Evolutionary conservation across 2,329 filamentous ascomycete genomes (phyloP).

Genomic region (Dothideomycetes sp.): DNA sequence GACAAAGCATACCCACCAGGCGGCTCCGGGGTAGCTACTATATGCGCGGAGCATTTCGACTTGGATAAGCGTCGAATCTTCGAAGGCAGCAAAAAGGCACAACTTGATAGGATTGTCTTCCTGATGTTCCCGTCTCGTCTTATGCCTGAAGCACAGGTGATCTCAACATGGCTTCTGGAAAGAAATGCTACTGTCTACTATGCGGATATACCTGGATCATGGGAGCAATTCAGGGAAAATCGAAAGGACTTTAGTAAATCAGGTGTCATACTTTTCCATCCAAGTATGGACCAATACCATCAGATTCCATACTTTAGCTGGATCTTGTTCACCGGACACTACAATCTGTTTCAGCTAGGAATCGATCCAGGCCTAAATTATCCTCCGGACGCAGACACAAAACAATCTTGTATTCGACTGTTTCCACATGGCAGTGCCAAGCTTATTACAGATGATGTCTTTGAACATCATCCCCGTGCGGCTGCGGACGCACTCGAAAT

Average conservation of each 20-base stretch:
- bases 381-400: constrained; percentile 5
- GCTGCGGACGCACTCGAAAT: constrained; percentile 25
- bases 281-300: constrained; percentile 5
- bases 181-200: constrained; percentile 15
- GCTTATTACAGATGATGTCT: constrained; percentile 33
- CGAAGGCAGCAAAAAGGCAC: constrained; percentile 3
- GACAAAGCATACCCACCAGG: background rate
- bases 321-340: background rate
- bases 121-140: constrained; percentile 15
- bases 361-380: background rate
- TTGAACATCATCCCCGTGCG: constrained; percentile 25
- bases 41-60: constrained; percentile 3
- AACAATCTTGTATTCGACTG: constrained; percentile 16
- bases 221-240: constrained; percentile 15
- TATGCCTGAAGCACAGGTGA: constrained; percentile 13
- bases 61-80: constrained; percentile 4
- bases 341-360: constrained; percentile 11
- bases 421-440: constrained; percentile 29
- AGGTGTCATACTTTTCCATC: constrained; percentile 9
- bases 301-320: constrained; percentile 11
- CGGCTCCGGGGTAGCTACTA: background rate
- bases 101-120: constrained; percentile 13
- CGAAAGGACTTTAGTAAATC: background rate
- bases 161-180: constrained; percentile 12
- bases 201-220: constrained; percentile 14